phyloP scores from a whole-genome alignment of 176 grass and related monocot species.

The Musa acuminata region DNA sequence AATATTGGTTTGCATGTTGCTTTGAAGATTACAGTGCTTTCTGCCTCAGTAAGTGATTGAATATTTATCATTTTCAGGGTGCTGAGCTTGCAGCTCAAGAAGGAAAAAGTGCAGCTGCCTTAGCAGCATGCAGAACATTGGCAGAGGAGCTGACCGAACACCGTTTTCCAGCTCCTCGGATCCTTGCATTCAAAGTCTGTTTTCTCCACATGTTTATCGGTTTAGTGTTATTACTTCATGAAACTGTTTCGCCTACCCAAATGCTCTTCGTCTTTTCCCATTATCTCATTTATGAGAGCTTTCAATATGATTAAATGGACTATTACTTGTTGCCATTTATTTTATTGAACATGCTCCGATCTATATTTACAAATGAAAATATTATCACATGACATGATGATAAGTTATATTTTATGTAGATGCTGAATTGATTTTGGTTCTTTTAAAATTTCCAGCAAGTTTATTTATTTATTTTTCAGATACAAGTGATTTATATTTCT shows the following conservation, averaged over 20 bases:
- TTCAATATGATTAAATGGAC: too few relatives aligned
- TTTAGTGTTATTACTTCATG: conserved; percentile 5
- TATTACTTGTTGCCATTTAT: too few relatives aligned
- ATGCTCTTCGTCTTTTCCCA: not conserved
- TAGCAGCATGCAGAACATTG: conserved; percentile 90
- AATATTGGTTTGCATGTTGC: not conserved
- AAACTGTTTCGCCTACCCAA: not conserved
- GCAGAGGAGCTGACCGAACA: conserved; percentile 83
- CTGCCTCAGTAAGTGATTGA: not conserved
- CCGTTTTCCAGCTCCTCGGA: conserved; percentile 90
- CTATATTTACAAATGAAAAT: too few relatives aligned
- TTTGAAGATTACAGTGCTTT: too few relatives aligned
- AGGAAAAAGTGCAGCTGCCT: conserved; percentile 72
- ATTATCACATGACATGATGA: too few relatives aligned
- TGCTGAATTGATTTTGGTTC: too few relatives aligned
- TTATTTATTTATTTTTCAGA: too few relatives aligned
- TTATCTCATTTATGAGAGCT: not conserved
- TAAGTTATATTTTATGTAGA: too few relatives aligned
- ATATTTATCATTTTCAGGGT: conserved; percentile 45
- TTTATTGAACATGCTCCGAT: too few relatives aligned
- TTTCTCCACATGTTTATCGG: conserved; percentile 10
- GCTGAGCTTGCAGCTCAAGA: conserved; percentile 87
- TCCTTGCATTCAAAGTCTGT: conserved; percentile 92
- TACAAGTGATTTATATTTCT: not conserved
- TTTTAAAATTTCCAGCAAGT: too few relatives aligned